These are phyloP conservation scores for Candida namnaoensis DNA, from an alignment of 805 yeast genomes.

Conservation along the genomic window DNA sequence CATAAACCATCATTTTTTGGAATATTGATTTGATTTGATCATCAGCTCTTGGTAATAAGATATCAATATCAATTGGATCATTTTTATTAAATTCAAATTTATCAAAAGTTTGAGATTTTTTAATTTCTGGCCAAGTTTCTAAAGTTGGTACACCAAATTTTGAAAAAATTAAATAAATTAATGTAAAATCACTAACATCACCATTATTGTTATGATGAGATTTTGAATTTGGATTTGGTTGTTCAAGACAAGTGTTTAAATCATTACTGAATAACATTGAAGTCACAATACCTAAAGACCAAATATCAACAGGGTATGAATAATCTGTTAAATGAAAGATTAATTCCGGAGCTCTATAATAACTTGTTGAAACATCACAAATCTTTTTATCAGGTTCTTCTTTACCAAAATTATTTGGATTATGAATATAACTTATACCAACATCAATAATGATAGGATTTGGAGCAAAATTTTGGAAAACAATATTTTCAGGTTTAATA, in stretches of 20 bases:
- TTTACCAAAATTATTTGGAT: conserved; percentile 52
- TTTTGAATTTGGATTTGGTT: conserved; percentile 14
- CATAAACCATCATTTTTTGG: conserved; percentile 33
- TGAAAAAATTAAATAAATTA: conserved; percentile 45
- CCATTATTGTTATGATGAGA: too few species aligned
- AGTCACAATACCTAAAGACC: conserved; percentile 62
- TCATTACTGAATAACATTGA: conserved; percentile 39
- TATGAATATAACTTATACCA: conserved; percentile 26
- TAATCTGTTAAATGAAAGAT: conserved; percentile 53
- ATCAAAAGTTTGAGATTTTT: conserved; percentile 24
- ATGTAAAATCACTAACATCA: conserved; percentile 40
- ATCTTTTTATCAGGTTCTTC: conserved; percentile 33
- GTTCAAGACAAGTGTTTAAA: conserved; percentile 28
- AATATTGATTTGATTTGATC: conserved; percentile 21
- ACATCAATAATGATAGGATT: conserved; percentile 30
- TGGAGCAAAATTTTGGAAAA: conserved; percentile 31
- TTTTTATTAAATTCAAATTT: conserved; percentile 20
- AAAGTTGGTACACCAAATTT: conserved; percentile 58
- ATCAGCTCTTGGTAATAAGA: conserved; percentile 27
- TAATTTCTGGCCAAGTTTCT: conserved; percentile 33
- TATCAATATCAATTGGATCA: conserved; percentile 10
- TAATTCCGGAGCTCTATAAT: conserved; percentile 69
- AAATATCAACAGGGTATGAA: conserved; percentile 50
- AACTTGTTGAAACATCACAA: conserved; percentile 55
- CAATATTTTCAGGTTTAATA: conserved; percentile 75